These are phyloP conservation scores for Trichoderma endophyticum DNA, from an alignment of 2,329 filamentous ascomycete species.

Conservation along the genomic window DNA sequence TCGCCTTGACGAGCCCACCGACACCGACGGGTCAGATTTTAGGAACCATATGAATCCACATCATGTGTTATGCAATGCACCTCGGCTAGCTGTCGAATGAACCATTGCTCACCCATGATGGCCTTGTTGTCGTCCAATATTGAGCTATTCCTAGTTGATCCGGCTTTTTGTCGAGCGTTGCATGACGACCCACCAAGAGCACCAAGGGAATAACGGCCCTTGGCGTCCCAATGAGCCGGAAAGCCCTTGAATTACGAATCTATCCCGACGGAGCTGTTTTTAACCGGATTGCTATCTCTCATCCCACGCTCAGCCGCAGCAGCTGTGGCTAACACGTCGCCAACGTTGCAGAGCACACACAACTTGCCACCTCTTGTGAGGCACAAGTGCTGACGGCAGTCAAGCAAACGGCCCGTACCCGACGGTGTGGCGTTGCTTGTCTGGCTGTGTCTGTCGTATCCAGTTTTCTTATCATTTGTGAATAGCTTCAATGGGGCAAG, in stretches of 20 bases:
- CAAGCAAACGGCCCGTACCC: not conserved
- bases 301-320: not conserved
- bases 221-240: not conserved
- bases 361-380: not conserved
- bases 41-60: not conserved
- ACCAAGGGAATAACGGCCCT: not conserved
- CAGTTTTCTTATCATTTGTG: not conserved
- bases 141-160: not conserved
- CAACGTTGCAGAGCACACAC: not conserved
- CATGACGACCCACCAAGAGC: not conserved
- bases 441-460: not conserved
- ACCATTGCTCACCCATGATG: not conserved
- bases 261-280: not conserved
- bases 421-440: slow-evolving; percentile 4
- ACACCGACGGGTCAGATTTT: slow-evolving; percentile 4
- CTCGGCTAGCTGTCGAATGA: slow-evolving; percentile 2
- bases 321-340: not conserved
- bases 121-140: not conserved
- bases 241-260: not conserved
- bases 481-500: not conserved
- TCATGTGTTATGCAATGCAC: not conserved
- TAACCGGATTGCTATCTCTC: not conserved
- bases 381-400: not conserved
- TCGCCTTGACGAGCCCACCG: slow-evolving; percentile 1
- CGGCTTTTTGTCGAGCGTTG: not conserved